phyloP scores from a whole-genome alignment of 2,329 filamentous ascomycete species.

The Cladorrhinum sp. region DNA sequence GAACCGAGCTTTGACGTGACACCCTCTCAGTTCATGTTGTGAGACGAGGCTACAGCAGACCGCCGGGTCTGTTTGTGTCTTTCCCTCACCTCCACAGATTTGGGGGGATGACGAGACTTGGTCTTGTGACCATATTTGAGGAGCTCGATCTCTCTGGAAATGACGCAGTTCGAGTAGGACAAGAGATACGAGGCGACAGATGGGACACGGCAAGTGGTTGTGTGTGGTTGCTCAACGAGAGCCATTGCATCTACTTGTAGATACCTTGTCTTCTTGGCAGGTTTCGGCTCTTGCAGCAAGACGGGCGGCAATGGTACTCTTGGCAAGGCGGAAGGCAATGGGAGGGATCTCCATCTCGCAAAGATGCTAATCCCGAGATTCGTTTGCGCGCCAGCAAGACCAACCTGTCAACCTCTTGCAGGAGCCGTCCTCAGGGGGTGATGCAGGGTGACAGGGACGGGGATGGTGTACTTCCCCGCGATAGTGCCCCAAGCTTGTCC shows the following conservation, averaged over 20 bases:
- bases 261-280: constrained; percentile 13
- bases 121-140: not conserved
- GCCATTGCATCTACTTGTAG: not conserved
- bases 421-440: not conserved
- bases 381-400: not conserved
- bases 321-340: constrained; percentile 6
- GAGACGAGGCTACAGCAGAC: not conserved
- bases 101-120: not conserved
- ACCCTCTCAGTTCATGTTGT: not conserved
- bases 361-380: constrained; percentile 9
- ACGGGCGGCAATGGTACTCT: constrained; percentile 12
- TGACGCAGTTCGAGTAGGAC: not conserved
- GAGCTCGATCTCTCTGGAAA: not conserved
- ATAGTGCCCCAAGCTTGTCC: constrained; percentile 2
- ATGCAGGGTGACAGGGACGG: constrained; percentile 3
- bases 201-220: not conserved
- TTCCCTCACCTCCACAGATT: not conserved
- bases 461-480: constrained; percentile 1
- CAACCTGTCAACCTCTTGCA: not conserved
- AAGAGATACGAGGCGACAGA: not conserved
- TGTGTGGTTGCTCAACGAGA: not conserved
- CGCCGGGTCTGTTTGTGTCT: not conserved
- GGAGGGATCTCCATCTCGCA: constrained; percentile 16
- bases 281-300: not conserved
- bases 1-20: not conserved